Base-by-base conservation (phyloP, 129 eudicot genomes). In the Flaveria robusta region DNA sequence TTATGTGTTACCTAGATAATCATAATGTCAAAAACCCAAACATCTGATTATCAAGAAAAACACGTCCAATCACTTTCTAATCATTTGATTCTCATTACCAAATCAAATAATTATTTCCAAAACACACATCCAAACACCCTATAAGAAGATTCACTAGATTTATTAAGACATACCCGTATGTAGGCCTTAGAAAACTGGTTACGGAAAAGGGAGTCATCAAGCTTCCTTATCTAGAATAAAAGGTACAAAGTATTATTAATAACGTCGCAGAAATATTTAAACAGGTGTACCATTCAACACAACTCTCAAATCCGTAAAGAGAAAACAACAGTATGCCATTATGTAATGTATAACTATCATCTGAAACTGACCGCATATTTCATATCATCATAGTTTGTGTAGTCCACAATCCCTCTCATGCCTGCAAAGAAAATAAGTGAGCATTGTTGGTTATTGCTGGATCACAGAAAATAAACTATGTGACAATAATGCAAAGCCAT, bases 321-420 rank as follows among this genome's bases (percentile, higher is more conserved):
- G 43, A 20, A 81, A 18, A 47, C 64, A 69, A 5, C 9, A 9
- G 19, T 15, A 26, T 3, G 4, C 37, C n/a, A 42, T 20, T 58
- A 66, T 47, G 59, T 41, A 68, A 77, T 55, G 31, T 58, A 49
- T 31, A 27, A 49, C 24, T 41, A 76, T 24, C 11, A 31, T 69
- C 41, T 51, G 3, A 9, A 52, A 82, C 98, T 85, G 66, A 90
- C 98, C 81, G 98, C 98, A 82, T 88, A 88, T 85, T 81, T 90
- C 98, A 93, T 93, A 72, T 90, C 98, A 46, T 90, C 96, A 78
- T 90, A 86, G 81, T 78, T 90, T 69, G 95, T 88, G 19, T 90
- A 93, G 89, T 93, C 98, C 74, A 93, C 98, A 85, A 93, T 74
- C 66, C 98, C 98, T 63, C 87, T 79, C 87, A 86, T 81, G 50